A percentile compares a stretch with the other conserved stretches of the same genome.
phyloP scores from a whole-genome alignment of 2,329 filamentous ascomycete genomes.

The Ophidiomyces ophidiicola region DNA sequence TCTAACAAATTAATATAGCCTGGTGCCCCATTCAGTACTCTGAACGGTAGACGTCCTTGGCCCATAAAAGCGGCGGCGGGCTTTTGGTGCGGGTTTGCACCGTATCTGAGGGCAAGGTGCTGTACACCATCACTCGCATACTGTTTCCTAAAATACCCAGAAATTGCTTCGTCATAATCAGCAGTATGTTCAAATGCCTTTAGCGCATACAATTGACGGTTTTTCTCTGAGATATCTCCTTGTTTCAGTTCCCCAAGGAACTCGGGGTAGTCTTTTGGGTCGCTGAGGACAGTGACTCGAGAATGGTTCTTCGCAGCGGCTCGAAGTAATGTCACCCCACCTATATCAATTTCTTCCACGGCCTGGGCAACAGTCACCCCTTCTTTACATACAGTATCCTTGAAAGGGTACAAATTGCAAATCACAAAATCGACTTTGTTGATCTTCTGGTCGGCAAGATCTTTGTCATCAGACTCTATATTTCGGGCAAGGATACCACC shows the following conservation, averaged over 20 bases:
- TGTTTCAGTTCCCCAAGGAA: slow-evolving; percentile 78
- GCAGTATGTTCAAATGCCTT: slow-evolving; percentile 98
- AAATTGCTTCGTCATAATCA: slow-evolving; percentile 89
- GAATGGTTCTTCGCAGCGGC: slow-evolving; percentile 97
- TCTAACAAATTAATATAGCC: slow-evolving; percentile 98
- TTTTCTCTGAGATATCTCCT: slow-evolving; percentile 73
- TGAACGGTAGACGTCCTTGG: slow-evolving; percentile 74
- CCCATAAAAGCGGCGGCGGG: slow-evolving; percentile 73
- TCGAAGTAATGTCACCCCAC: slow-evolving; percentile 88
- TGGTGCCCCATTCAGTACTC: slow-evolving; percentile 75
- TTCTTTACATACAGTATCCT: slow-evolving; percentile 92
- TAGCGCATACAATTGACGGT: slow-evolving; percentile 77
- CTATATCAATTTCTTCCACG: slow-evolving; percentile 98
- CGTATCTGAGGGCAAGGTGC: slow-evolving; percentile 78
- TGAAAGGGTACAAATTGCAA: slow-evolving; percentile 99
- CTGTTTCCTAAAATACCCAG: slow-evolving; percentile 94
- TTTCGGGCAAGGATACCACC: slow-evolving; percentile 79
- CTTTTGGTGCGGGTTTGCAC: slow-evolving; percentile 97
- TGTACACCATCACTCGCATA: slow-evolving; percentile 78
- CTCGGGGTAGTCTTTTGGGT: slow-evolving; percentile 83
- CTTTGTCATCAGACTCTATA: slow-evolving; percentile 90
- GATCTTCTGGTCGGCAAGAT: slow-evolving; percentile 88
- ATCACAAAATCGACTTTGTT: slow-evolving; percentile 91
- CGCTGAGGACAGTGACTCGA: slow-evolving; percentile 88
- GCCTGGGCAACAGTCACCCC: slow-evolving; percentile 95